Base-by-base conservation (phyloP, 2,329 filamentous ascomycete genomes). In the Talaromyces sp. region DNA sequence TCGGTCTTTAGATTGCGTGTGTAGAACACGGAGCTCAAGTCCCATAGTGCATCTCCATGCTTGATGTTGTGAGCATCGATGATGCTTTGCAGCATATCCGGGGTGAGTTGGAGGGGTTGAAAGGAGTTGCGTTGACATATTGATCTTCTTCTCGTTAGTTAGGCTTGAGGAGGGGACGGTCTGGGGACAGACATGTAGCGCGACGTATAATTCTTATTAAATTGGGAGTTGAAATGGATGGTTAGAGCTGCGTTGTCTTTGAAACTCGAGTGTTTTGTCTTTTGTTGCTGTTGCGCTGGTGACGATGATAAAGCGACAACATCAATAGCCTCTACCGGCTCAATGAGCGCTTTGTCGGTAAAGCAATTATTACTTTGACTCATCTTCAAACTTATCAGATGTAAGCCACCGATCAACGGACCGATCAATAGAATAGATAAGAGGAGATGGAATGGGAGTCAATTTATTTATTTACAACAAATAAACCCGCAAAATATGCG, bases 61-160 rank as follows among this genome's bases (percentile, higher is more conserved):
- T 8, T 66, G 36, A 72, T 68, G 15, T 61, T 25, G 34, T 72
- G 67, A 4, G 62, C 43, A 7, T 64, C n/a, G 0, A 70, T 65
- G n/a, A 76, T 67, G 3, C 59, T 47, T 1, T 69, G 51, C 15
- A 75, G 66, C 68, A 75, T 72, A 0, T 68, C 54, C 17, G 58
- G 59, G 0, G 67, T 73, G 15, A 71, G 65, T n/a, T 72, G 69
- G 13, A 75, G 64, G 3, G 71, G 69, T n/a, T 68, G 64, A 69
- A 70, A 73, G 1, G 72, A 73, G 36, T 72, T 73, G 13, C 51
- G 56, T 54, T 74, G 72, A 47, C 66, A 70, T 59, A 75, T 69
- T 17, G 72, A 74, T 68, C 71, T 74, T 4, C 29, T 25, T 31
- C 64, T 64, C 59, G 58, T 8, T 25, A 5, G 56, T 8, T n/a